Conservation (phyloP, 306 rosid genomes). For the Comarum palustre region DNA sequence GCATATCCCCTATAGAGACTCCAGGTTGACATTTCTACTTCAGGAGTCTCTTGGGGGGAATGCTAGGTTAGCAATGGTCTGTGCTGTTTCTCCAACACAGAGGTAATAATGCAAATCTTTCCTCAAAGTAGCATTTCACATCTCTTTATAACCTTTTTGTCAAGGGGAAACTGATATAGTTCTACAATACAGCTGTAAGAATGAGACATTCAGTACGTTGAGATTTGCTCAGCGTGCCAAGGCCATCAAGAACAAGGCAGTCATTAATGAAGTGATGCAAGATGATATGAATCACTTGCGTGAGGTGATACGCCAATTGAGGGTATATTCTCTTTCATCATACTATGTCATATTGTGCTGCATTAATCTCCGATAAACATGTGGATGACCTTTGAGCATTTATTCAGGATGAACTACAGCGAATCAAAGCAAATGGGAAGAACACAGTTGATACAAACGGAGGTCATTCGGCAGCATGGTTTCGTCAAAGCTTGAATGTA, state of each 20-base stretch:
- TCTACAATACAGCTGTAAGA: constrained; percentile 68
- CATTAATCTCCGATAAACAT: constrained; percentile 16
- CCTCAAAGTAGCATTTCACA: constrained; percentile 12
- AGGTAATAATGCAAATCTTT: constrained; percentile 46
- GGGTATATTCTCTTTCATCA: constrained; percentile 49
- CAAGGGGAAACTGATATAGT: constrained; percentile 27
- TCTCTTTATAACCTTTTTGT: constrained; percentile 15
- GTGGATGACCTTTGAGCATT: constrained; percentile 25
- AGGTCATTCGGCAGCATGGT: constrained; percentile 89
- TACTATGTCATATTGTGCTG: constrained; percentile 22
- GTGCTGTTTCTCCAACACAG: constrained; percentile 95
- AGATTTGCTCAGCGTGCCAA: constrained; percentile 98
- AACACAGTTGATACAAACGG: constrained; percentile 55
- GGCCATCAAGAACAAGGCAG: constrained; percentile 95
- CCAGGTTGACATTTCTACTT: constrained; percentile 87
- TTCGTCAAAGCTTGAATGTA: constrained; percentile 73
- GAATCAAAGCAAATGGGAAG: constrained; percentile 65
- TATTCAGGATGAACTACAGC: constrained; percentile 84
- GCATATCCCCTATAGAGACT: constrained; percentile 97
- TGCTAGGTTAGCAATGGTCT: constrained; percentile 98
- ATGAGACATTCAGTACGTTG: constrained; percentile 93
- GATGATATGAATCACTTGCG: constrained; percentile 84
- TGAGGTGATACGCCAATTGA: constrained; percentile 86
- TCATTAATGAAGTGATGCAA: constrained; percentile 90
- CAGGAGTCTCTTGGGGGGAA: constrained; percentile 99